These are phyloP conservation scores for Nicotiana attenuata DNA, from an alignment of 257 asterid genomes.

Conservation along the genomic window DNA sequence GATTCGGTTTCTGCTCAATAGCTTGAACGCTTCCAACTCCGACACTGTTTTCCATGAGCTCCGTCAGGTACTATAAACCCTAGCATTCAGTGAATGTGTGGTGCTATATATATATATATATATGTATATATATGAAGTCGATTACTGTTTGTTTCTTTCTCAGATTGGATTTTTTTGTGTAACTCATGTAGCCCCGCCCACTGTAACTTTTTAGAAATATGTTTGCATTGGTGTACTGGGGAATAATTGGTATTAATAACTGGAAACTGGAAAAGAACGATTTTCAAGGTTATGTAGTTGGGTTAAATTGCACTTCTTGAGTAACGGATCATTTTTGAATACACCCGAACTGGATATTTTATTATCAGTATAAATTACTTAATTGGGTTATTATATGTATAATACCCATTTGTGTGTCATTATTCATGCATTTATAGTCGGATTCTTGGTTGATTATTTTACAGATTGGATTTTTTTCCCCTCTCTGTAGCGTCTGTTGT, in stretches of 20 bases:
- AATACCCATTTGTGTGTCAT: neutral
- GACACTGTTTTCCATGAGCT: slow-evolving; percentile 68
- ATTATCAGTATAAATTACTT: neutral
- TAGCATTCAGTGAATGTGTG: neutral
- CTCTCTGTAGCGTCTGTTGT: neutral
- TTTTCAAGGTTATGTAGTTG: neutral
- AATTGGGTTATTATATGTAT: neutral
- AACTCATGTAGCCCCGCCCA: neutral
- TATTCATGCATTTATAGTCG: neutral
- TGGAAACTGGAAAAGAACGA: neutral
- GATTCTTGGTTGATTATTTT: neutral
- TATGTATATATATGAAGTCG: neutral
- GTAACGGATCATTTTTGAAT: neutral
- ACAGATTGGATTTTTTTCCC: neutral
- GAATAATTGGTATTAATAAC: neutral
- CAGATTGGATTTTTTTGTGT: neutral
- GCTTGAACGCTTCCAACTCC: slow-evolving; percentile 71
- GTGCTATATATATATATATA: neutral
- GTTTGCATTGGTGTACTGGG: neutral
- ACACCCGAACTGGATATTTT: neutral
- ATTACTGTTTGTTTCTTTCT: neutral
- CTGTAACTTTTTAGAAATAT: neutral
- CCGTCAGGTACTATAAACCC: slow-evolving; percentile 43
- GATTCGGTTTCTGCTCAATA: slow-evolving; percentile 65
- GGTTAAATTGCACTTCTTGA: neutral